Evolutionary conservation across 257 asterid species (phyloP), one percentile per base, ranked within the genome.

Genomic region (Solanum medicagineum): DNA sequence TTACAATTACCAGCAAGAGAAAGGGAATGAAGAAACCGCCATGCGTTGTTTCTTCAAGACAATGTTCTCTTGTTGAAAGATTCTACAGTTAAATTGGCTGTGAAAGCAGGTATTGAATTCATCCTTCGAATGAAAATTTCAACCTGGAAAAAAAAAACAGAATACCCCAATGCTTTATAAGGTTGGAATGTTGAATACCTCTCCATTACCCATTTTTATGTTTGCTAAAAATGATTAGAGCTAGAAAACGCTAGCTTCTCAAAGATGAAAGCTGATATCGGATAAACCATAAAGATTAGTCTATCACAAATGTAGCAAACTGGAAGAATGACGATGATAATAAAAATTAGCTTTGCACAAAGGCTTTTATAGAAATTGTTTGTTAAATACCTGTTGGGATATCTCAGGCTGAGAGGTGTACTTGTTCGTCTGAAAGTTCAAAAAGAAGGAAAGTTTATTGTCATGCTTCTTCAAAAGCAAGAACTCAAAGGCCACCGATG

Each of bases 91-190:
- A 96, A 89, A 85, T 95, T 96, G n/a, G 97, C 97, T 1, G 97
- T 94, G 91, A 96, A 96, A 74, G 98, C 98, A n/a, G 96, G 98
- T 54, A 96, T 87, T 2, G 98, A 94, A 66, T 93, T 96, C 96
- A 96, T 91, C 93, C 94, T 95, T 84, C 91, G 87, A 85, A 94
- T 92, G 86, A 94, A 94, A 84, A 96, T 91, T 83, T 96, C 98
- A 74, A 94, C 97, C 98, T 95, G 94, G 85, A 87, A 42, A 7
- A 74, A 29, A 86, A 66, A 86, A 74, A 29, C 59, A 69, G 32
- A 63, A 51, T 29, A 45, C 59, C 66, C 44, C 63, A 6, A n/a
- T 45, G 54, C 29, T 53, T 79, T 10, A 26, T 22, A 24, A 49
- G 82, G 82, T 51, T 49, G 47, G 45, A 24, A 49, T 62, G 82